Evolutionary conservation across 192 early-diverging fungal species (phyloP), one percentile per base, ranked within the genome.

Genomic region (Linnemannia zychae): DNA sequence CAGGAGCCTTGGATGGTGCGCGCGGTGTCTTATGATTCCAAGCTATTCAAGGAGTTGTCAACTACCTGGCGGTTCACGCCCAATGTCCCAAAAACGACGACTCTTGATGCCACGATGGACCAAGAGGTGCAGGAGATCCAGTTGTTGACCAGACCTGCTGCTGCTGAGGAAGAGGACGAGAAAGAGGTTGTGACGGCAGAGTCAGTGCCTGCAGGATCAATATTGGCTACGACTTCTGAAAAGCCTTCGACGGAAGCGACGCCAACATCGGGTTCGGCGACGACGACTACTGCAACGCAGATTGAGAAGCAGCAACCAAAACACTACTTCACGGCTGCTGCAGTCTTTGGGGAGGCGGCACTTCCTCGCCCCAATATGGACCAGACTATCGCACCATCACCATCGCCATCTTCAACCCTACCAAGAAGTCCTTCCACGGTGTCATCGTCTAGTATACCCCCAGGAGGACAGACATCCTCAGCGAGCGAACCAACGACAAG

Each of bases 11-110:
- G 89, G 76, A 82, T 88, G 28, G 94, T 98, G 17, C 81, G 89
- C 63, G 97, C 93, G 53, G 82, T 83, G 4, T 78, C 74, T 3
- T 86, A 83, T 44, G 83, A 85, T 44, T 85, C 83, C 7, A 77
- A 86, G 0, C 57, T 97, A 22, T 97, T 97, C 80, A 92, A 91
- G 38, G 88, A 89, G 63, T 87, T 97, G 24, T 82, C 77, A 11
- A 94, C 92, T 6, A 90, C 85, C 36, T 97, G 96, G 96, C 77
- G 85, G 22, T 95, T 97, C 49, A 80, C 82, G 1, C 94, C 94
- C 33, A 80, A 87, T 46, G 63, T 87, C n/a, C 80, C 85, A 13
- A 84, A 68, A 20, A 82, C 77, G 31, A 70, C 88, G 44, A 80
- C 89, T 0, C 87, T 87, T 2, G 72, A 85, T 24, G 71, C 85